phyloP scores from a whole-genome alignment of 2,329 filamentous ascomycete species.

The Dendryphion nanum region DNA sequence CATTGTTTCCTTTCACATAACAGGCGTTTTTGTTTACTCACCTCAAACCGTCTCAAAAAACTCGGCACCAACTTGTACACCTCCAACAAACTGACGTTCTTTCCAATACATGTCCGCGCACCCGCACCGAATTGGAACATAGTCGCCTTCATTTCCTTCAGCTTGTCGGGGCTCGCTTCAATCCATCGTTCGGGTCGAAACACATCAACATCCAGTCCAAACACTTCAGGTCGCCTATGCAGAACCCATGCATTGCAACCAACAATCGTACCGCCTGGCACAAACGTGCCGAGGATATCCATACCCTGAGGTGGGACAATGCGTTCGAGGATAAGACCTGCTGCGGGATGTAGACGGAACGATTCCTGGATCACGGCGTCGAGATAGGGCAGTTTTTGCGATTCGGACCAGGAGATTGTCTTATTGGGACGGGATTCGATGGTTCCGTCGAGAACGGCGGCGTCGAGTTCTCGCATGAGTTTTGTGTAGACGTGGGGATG shows the following conservation, averaged over 20 bases:
- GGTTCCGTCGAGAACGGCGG: slow-evolving; percentile 51
- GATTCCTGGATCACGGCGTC: slow-evolving; percentile 77
- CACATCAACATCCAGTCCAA: slow-evolving; percentile 63
- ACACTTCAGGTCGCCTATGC: slow-evolving; percentile 66
- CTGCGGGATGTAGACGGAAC: slow-evolving; percentile 72
- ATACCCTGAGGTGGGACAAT: slow-evolving; percentile 65
- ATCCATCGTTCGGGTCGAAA: slow-evolving; percentile 70
- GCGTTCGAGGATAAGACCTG: slow-evolving; percentile 70
- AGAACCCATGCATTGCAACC: slow-evolving; percentile 75
- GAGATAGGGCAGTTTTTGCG: slow-evolving; percentile 70
- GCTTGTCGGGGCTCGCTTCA: slow-evolving; percentile 52
- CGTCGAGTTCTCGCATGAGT: slow-evolving; percentile 63
- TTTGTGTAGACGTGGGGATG: slow-evolving; percentile 56
- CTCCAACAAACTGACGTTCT: slow-evolving; percentile 51
- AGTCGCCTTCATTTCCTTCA: slow-evolving; percentile 66
- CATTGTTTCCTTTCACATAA: slow-evolving; percentile 2
- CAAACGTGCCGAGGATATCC: slow-evolving; percentile 60
- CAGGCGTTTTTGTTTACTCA: slow-evolving; percentile 14
- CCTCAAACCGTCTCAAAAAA: slow-evolving; percentile 65
- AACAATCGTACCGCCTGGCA: slow-evolving; percentile 70
- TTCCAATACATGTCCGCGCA: slow-evolving; percentile 65
- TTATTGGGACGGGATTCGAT: slow-evolving; percentile 49
- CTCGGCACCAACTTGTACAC: slow-evolving; percentile 53
- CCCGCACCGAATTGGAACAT: slow-evolving; percentile 75
- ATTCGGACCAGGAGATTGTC: slow-evolving; percentile 67